Percentiles rank a stretch among this genome's conserved stretches.
Evolutionary conservation across 306 rosid genomes (phyloP).

Genomic region (Vigna reflexopilosa): DNA sequence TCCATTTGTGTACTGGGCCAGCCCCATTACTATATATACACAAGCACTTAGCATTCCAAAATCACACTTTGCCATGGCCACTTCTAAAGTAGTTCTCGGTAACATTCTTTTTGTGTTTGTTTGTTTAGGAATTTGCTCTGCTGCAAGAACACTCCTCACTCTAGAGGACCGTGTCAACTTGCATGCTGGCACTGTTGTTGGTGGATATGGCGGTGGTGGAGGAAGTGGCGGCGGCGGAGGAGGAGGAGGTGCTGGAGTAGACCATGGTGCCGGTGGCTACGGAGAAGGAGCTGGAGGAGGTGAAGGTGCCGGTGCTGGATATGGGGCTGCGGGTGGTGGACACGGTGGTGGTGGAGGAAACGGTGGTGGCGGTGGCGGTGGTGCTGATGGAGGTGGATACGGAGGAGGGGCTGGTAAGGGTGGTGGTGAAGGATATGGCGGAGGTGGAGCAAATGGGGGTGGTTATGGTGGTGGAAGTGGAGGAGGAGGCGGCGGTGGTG

Average conservation of each 20-base stretch:
- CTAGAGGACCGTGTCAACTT: slow-evolving; percentile 21
- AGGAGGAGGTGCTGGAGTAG: slow-evolving; percentile 38
- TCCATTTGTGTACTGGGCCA: not conserved
- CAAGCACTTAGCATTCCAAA: slow-evolving; percentile 14
- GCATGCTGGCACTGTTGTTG: slow-evolving; percentile 35
- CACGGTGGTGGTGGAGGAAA: slow-evolving; percentile 39
- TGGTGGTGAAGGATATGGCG: slow-evolving; percentile 43
- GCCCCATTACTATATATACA: slow-evolving; percentile 42
- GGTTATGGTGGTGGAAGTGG: slow-evolving; percentile 44
- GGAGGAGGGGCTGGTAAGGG: slow-evolving; percentile 16
- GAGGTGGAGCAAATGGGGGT: slow-evolving; percentile 51
- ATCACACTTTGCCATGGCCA: slow-evolving; percentile 38
- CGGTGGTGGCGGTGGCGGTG: slow-evolving; percentile 32
- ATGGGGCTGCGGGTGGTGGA: slow-evolving; percentile 39
- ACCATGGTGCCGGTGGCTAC: slow-evolving; percentile 42
- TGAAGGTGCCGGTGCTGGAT: slow-evolving; percentile 50
- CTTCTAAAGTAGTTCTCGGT: slow-evolving; percentile 34
- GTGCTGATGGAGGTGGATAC: slow-evolving; percentile 42
- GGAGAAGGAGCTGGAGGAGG: slow-evolving; percentile 59
- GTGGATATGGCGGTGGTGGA: slow-evolving; percentile 37
- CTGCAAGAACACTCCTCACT: slow-evolving; percentile 57
- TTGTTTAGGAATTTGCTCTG: slow-evolving; percentile 53
- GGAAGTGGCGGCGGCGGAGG: slow-evolving; percentile 32
- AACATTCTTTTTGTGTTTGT: slow-evolving; percentile 47
- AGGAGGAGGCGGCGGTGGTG: slow-evolving; percentile 48